Conservation (phyloP, 2,329 filamentous ascomycete species). For the Metarhizium sp. region DNA sequence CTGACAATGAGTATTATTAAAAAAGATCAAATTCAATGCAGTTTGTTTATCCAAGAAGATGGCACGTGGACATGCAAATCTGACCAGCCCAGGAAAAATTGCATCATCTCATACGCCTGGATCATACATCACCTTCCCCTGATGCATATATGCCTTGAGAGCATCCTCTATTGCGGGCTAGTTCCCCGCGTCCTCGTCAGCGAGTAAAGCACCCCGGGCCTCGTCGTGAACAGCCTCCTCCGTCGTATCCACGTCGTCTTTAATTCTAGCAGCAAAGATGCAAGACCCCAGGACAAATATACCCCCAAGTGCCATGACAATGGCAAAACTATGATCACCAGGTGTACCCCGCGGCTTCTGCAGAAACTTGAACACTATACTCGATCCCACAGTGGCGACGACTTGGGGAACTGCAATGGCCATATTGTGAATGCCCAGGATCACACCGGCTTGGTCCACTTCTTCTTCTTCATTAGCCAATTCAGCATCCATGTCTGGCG, state of each 20-base stretch:
- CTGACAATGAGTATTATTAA: neutral
- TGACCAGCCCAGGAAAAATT: neutral
- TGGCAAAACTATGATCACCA: conserved; percentile 78
- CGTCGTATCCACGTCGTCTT: conserved; percentile 43
- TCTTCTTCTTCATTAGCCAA: conserved; percentile 40
- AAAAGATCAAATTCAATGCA: neutral
- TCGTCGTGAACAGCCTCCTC: conserved; percentile 31
- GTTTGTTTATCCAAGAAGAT: neutral
- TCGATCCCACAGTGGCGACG: conserved; percentile 76
- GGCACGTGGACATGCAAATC: neutral
- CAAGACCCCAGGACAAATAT: conserved; percentile 69
- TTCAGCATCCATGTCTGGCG: conserved; percentile 14
- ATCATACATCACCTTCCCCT: neutral
- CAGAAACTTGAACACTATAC: conserved; percentile 71
- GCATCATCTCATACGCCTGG: neutral
- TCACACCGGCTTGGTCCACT: conserved; percentile 74
- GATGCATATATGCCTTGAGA: neutral
- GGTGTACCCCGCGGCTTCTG: conserved; percentile 81
- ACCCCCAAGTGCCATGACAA: conserved; percentile 79
- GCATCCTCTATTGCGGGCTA: neutral
- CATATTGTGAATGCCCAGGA: conserved; percentile 93
- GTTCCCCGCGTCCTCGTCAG: neutral
- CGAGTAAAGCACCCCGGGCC: conserved; percentile 14
- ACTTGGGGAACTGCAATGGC: conserved; percentile 88
- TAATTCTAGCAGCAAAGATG: conserved; percentile 58